Evolutionary conservation across 345 rosid genomes (phyloP).

Genomic region (Dovyalis caffra): DNA sequence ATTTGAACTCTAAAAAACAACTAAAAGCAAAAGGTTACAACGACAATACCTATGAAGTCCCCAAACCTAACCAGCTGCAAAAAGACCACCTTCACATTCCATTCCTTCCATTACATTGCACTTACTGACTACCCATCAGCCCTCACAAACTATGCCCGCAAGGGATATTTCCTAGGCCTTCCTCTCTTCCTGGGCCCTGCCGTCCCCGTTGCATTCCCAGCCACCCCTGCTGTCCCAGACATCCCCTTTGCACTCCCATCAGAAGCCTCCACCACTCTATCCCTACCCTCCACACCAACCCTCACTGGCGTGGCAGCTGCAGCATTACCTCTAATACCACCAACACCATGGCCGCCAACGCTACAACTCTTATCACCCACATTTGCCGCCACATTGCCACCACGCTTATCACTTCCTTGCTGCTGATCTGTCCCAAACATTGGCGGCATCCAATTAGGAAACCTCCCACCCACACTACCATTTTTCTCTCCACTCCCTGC

Average conservation of each 20-base stretch:
- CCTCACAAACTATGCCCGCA: neutral
- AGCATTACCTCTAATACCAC: neutral
- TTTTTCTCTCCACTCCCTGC: constrained; percentile 31
- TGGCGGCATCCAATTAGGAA: constrained; percentile 26
- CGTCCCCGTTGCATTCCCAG: neutral
- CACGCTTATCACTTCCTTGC: constrained; percentile 1
- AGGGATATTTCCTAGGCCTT: constrained; percentile 64
- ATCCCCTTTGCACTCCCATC: constrained; percentile 15
- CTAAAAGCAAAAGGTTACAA: neutral
- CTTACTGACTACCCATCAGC: neutral
- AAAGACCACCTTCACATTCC: neutral
- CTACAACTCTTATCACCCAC: too few species aligned
- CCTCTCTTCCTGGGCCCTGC: constrained; percentile 58
- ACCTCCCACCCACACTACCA: neutral
- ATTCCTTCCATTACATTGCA: neutral
- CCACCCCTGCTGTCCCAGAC: neutral
- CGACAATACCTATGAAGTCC: constrained; percentile 3
- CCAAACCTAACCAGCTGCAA: neutral
- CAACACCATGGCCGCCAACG: neutral
- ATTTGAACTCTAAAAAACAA: constrained; percentile 5
- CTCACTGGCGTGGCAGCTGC: neutral
- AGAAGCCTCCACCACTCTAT: constrained; percentile 21
- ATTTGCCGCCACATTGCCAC: neutral
- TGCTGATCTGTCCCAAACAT: constrained; percentile 14
- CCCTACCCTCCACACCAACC: constrained; percentile 10